A percentile compares a stretch with the other conserved stretches of the same genome.
phyloP scores from a whole-genome alignment of 2,329 filamentous ascomycete species.

The Cladosporium cucumerinum region DNA sequence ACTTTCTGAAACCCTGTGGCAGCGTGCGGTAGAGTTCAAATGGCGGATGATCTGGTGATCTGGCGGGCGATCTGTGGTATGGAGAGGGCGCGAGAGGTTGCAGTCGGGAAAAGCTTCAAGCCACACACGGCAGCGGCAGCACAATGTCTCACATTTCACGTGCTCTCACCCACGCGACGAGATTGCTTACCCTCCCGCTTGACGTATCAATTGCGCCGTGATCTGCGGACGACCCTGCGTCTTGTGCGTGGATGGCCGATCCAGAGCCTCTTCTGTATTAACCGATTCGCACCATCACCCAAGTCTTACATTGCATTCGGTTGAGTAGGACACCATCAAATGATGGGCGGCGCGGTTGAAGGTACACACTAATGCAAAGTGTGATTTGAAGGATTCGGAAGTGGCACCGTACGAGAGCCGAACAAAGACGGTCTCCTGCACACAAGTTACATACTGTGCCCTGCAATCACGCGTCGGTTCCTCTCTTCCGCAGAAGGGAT shows the following conservation, averaged over 20 bases:
- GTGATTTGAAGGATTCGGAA: neutral
- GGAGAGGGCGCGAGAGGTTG: neutral
- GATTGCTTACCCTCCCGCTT: neutral
- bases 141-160: slow-evolving; percentile 11
- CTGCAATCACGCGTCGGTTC: slow-evolving; percentile 14
- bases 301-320: neutral
- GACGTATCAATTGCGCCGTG: neutral
- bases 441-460: neutral
- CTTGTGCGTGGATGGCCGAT: neutral
- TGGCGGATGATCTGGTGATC: slow-evolving; percentile 14
- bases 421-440: neutral
- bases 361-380: neutral
- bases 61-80: slow-evolving; percentile 7
- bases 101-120: slow-evolving; percentile 11
- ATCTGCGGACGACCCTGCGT: neutral
- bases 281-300: neutral
- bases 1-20: neutral
- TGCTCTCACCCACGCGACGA: slow-evolving; percentile 2
- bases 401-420: neutral
- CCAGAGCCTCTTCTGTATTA: neutral
- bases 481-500: neutral
- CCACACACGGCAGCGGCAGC: slow-evolving; percentile 1
- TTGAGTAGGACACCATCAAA: neutral
- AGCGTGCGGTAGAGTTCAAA: neutral
- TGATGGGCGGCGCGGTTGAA: neutral